These are phyloP conservation scores for Lepidium africanum DNA, from an alignment of 345 rosid genomes.

Conservation along the genomic window DNA sequence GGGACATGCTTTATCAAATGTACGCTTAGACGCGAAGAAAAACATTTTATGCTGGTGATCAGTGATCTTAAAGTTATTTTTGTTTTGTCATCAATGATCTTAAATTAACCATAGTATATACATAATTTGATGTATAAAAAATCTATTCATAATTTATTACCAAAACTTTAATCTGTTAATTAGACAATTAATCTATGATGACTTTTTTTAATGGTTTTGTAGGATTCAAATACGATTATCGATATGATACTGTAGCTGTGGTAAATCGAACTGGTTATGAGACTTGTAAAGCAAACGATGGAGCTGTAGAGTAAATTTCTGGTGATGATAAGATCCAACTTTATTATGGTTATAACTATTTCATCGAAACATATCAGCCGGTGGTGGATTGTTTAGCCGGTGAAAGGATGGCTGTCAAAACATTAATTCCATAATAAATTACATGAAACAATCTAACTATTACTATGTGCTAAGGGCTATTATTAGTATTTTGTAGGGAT, in stretches of 20 bases:
- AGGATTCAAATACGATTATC: no score
- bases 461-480: neutral
- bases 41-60: slow-evolving; percentile 13
- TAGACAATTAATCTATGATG: neutral
- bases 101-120: neutral
- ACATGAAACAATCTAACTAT: neutral
- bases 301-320: neutral
- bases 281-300: neutral
- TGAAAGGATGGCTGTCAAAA: neutral
- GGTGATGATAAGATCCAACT: neutral
- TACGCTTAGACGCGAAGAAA: slow-evolving; percentile 7
- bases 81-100: no score
- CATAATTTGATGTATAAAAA: no score
- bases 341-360: neutral
- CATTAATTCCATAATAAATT: neutral
- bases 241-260: no score
- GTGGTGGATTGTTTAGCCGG: neutral
- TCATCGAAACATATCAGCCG: neutral
- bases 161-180: no score
- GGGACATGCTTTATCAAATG: neutral
- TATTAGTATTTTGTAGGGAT: neutral
- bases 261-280: no score
- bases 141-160: no score
- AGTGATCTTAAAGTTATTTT: neutral
- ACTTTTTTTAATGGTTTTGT: no score